phyloP scores from a whole-genome alignment of 177 flowering plant species.

The Vitis hybrid region DNA sequence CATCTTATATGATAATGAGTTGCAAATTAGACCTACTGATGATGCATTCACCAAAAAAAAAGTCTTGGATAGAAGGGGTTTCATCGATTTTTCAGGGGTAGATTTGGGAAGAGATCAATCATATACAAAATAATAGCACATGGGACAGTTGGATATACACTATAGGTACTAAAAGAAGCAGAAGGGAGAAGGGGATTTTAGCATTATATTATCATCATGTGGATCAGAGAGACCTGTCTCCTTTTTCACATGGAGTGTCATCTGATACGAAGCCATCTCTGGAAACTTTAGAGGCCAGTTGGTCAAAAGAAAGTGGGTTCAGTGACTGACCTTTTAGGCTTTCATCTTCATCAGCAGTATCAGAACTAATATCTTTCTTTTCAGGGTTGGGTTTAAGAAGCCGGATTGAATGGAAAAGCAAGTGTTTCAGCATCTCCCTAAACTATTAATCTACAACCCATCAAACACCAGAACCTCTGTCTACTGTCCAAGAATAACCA shows the following conservation, averaged over 20 bases:
- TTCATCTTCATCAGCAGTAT: neutral
- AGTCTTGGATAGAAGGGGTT: conserved; percentile 3
- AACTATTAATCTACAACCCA: too few relatives aligned
- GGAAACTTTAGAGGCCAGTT: neutral
- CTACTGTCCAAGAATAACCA: too few relatives aligned
- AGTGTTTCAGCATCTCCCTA: too few relatives aligned
- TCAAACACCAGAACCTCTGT: too few relatives aligned
- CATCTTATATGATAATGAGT: neutral
- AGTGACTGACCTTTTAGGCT: neutral
- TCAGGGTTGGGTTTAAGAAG: too few relatives aligned
- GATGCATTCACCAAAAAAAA: neutral
- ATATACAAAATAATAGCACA: conserved; percentile 18
- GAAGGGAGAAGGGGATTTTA: neutral
- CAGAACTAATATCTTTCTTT: neutral
- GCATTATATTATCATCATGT: conserved; percentile 10
- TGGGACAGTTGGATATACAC: conserved; percentile 22
- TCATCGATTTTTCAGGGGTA: neutral
- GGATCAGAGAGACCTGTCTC: conserved; percentile 8
- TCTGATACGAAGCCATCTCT: conserved; percentile 4
- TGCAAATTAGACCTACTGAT: too few relatives aligned
- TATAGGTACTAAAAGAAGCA: neutral
- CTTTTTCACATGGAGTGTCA: conserved; percentile 16
- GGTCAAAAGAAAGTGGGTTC: conserved; percentile 1
- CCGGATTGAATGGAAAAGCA: neutral
- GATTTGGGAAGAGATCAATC: conserved; percentile 1